Conservation (phyloP, 306 rosid genomes). For the Corylus americana region DNA sequence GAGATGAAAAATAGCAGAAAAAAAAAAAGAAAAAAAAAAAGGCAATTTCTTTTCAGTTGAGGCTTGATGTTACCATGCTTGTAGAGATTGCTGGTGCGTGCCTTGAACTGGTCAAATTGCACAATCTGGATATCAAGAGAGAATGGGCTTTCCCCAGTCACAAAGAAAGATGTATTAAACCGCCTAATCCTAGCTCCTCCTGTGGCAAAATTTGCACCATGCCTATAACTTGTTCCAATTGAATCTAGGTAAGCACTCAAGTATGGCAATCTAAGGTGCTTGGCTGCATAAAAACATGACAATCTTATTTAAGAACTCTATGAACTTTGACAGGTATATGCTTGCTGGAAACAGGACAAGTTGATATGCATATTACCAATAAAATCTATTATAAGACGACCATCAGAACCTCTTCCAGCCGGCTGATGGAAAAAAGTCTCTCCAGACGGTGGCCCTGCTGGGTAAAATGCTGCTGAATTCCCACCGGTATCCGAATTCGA, state of each 20-base stretch:
- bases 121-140: constrained; percentile 59
- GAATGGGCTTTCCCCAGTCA: constrained; percentile 63
- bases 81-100: constrained; percentile 51
- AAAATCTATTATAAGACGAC: constrained; percentile 72
- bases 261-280: constrained; percentile 51
- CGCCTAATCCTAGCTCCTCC: constrained; percentile 67
- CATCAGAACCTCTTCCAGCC: constrained; percentile 64
- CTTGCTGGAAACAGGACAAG: background rate
- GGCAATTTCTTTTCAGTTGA: background rate
- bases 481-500: constrained; percentile 78
- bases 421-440: constrained; percentile 62
- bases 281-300: constrained; percentile 37
- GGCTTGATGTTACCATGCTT: constrained; percentile 38
- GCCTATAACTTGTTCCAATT: constrained; percentile 62
- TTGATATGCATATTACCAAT: constrained; percentile 37
- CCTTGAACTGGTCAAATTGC: constrained; percentile 60
- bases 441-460: constrained; percentile 48
- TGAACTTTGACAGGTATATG: background rate
- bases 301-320: background rate
- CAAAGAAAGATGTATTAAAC: constrained; percentile 52
- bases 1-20: background rate
- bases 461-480: constrained; percentile 61
- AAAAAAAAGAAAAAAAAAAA: too few relatives aligned
- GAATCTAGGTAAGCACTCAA: constrained; percentile 71
- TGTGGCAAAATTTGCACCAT: constrained; percentile 85